These are phyloP conservation scores for Desmodesmus armatus DNA, from an alignment of 139 green algal species.

Conservation along the genomic window DNA sequence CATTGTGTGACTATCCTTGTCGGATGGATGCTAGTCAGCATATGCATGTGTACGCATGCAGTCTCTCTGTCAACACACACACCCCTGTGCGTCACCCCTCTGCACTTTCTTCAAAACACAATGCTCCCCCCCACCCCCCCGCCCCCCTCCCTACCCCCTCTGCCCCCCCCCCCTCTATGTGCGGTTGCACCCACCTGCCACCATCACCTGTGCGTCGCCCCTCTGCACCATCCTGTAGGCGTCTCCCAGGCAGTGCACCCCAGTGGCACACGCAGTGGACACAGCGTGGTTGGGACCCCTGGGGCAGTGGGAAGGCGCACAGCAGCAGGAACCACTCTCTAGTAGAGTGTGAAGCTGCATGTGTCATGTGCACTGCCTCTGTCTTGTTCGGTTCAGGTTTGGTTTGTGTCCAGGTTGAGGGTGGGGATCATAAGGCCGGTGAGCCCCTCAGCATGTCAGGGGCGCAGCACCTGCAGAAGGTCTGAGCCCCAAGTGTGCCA, in stretches of 20 bases:
- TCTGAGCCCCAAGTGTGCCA: no score
- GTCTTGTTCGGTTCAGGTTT: no score
- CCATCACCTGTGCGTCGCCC: constrained; percentile 92
- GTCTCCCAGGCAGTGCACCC: constrained; percentile 87
- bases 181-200: constrained; percentile 50
- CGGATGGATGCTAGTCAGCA: no score
- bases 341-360: no score
- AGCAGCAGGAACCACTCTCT: no score
- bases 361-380: no score
- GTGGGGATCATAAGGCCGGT: no score
- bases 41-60: not conserved
- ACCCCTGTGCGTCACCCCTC: not conserved
- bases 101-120: not conserved
- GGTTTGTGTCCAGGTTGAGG: no score
- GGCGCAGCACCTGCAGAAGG: no score
- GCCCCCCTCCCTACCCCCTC: not conserved
- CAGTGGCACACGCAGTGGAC: constrained; percentile 94
- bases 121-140: not conserved
- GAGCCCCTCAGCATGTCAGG: no score
- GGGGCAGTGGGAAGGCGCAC: no score
- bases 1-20: no score
- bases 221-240: constrained; percentile 86
- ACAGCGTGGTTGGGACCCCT: constrained; percentile 88
- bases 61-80: not conserved
- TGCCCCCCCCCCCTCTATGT: not conserved